A percentile compares a stretch with the other conserved stretches of the same genome.
These are phyloP conservation scores for Sinapis alba DNA, from an alignment of 441 rosid species.

Conservation along the genomic window DNA sequence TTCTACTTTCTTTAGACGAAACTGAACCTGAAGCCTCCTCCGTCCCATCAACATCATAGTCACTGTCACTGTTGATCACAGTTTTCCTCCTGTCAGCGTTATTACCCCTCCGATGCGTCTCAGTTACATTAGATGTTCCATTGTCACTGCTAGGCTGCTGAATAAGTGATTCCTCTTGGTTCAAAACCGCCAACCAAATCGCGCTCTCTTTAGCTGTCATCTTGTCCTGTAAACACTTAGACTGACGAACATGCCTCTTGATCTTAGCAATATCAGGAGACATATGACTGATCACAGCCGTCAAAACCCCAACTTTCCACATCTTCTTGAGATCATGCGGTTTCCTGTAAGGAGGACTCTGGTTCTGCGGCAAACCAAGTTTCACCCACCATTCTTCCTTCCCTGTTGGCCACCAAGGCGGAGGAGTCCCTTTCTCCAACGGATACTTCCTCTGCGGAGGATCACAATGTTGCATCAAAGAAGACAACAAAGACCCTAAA, in stretches of 20 bases:
- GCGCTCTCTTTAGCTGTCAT: conserved; percentile 99
- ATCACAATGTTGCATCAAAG: conserved; percentile 98
- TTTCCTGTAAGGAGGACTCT: conserved; percentile 85
- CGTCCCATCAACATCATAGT: conserved; percentile 73
- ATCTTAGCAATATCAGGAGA: conserved; percentile 95
- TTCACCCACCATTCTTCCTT: conserved; percentile 96
- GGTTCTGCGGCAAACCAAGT: conserved; percentile 62
- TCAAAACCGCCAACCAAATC: conserved; percentile 92
- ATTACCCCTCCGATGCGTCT: conserved; percentile 48
- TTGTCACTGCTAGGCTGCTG: conserved; percentile 86
- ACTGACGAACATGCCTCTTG: conserved; percentile 89
- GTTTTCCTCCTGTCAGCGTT: conserved; percentile 52
- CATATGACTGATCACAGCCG: conserved; percentile 98
- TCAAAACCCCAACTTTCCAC: conserved; percentile 98
- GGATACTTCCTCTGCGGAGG: conserved; percentile 99
- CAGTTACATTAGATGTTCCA: conserved; percentile 86
- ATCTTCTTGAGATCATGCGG: conserved; percentile 98
- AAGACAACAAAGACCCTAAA: conserved; percentile 85
- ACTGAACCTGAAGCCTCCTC: conserved; percentile 72
- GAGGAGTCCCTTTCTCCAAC: conserved; percentile 86
- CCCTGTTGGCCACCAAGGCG: conserved; percentile 99
- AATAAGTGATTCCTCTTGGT: conserved; percentile 75
- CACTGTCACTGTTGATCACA: conserved; percentile 66
- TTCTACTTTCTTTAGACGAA: conserved; percentile 73
- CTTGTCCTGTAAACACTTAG: conserved; percentile 98